Conservation (phyloP, 441 rosid genomes). For the Erodium moschatum region DNA sequence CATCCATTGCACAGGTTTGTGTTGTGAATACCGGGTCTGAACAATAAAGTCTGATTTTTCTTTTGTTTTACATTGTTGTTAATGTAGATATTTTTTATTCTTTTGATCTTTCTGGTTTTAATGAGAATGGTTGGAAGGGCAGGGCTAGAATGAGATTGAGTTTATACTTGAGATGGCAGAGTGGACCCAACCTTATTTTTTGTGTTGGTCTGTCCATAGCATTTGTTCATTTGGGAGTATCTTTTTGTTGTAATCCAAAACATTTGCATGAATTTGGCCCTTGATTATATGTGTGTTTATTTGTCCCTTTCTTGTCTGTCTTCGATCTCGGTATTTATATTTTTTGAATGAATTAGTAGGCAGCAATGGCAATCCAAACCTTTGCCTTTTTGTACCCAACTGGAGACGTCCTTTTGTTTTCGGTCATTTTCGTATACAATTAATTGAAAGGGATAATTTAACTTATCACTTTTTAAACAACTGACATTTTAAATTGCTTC, state of each 20-base stretch:
- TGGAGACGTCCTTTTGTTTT: no score
- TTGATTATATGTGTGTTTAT: background rate
- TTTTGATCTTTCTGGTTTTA: background rate
- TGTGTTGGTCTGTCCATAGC: constrained; percentile 10
- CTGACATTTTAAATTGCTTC: no score
- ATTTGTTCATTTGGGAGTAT: constrained; percentile 6
- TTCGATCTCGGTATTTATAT: background rate
- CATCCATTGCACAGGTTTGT: constrained; percentile 8
- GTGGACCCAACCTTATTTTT: constrained; percentile 7
- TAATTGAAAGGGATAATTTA: no score
- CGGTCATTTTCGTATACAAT: no score
- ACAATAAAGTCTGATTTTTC: background rate
- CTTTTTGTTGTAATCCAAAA: constrained; percentile 8
- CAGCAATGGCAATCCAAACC: no score
- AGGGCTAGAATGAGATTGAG: background rate
- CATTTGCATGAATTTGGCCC: constrained; percentile 3
- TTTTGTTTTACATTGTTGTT: background rate
- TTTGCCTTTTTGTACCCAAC: no score
- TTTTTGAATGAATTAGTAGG: no score
- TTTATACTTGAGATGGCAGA: background rate
- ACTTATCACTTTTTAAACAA: no score
- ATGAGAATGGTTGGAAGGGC: constrained; percentile 3
- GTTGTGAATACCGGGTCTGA: background rate
- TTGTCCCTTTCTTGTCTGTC: background rate
- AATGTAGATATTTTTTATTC: background rate